Percentiles rank a stretch among this genome's conserved stretches.
Conservation (phyloP, 345 rosid species). For the Boechera stricta region DNA sequence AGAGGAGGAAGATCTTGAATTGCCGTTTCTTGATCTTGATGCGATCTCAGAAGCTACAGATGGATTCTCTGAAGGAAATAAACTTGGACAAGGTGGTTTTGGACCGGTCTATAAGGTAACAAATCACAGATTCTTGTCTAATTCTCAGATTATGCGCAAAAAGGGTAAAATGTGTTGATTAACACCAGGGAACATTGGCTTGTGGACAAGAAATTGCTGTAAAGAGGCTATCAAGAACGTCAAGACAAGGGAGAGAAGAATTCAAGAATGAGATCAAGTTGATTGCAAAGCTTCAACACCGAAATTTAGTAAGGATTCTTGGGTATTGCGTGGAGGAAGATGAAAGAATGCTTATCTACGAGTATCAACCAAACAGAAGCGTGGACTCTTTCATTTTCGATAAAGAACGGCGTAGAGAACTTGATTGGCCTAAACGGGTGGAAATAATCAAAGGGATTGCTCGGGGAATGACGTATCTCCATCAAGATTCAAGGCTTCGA, state of each 20-base stretch:
- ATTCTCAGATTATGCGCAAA: neutral
- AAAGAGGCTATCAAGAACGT: slow-evolving; percentile 55
- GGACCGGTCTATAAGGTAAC: slow-evolving; percentile 72
- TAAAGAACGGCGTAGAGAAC: slow-evolving; percentile 36
- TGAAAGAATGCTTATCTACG: slow-evolving; percentile 60
- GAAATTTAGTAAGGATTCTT: slow-evolving; percentile 57
- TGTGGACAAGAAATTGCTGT: slow-evolving; percentile 57
- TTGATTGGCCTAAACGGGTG: slow-evolving; percentile 41
- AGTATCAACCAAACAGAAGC: slow-evolving; percentile 55
- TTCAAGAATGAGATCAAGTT: slow-evolving; percentile 61
- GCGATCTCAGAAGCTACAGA: slow-evolving; percentile 54
- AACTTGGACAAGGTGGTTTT: slow-evolving; percentile 79
- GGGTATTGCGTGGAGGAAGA: slow-evolving; percentile 59
- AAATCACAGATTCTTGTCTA: neutral
- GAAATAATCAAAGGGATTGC: slow-evolving; percentile 50
- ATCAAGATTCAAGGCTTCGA: slow-evolving; percentile 50
- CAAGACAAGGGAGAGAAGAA: slow-evolving; percentile 60
- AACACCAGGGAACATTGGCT: slow-evolving; percentile 43
- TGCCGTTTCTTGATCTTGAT: slow-evolving; percentile 46
- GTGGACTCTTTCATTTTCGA: slow-evolving; percentile 45
- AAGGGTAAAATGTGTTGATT: neutral
- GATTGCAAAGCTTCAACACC: slow-evolving; percentile 61
- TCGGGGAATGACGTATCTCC: slow-evolving; percentile 48
- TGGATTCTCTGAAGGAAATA: slow-evolving; percentile 54
- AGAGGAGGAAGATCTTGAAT: slow-evolving; percentile 38